These are phyloP conservation scores for Penicillium pancosmium DNA, from an alignment of 495 filamentous ascomycete genomes.

Conservation along the genomic window DNA sequence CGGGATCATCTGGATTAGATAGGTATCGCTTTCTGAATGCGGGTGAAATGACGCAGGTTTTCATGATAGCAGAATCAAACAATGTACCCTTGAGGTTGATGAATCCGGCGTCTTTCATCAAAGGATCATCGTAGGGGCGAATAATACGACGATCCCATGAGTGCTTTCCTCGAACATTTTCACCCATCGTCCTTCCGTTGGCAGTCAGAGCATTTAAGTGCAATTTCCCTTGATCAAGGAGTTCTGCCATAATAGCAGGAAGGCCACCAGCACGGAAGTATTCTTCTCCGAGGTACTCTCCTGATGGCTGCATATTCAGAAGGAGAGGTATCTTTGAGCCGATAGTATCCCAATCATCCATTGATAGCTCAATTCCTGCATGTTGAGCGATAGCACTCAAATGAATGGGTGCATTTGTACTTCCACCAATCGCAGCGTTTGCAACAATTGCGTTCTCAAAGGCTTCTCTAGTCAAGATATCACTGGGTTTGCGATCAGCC, in stretches of 20 bases:
- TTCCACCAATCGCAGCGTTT: conserved; percentile 58
- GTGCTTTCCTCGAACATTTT: conserved; percentile 46
- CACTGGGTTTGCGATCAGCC: conserved; percentile 55
- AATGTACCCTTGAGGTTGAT: conserved; percentile 53
- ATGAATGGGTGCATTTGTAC: conserved; percentile 60
- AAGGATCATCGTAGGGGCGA: conserved; percentile 45
- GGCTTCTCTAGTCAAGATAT: conserved; percentile 57
- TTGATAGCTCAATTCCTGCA: conserved; percentile 50
- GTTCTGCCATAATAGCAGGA: conserved; percentile 55
- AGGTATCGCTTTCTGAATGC: conserved; percentile 50
- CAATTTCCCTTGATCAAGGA: conserved; percentile 50
- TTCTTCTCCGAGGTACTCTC: conserved; percentile 55
- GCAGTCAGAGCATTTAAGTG: conserved; percentile 44
- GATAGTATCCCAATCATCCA: conserved; percentile 57
- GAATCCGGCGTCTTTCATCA: conserved; percentile 54
- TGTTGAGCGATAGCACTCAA: conserved; percentile 58
- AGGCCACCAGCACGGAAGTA: conserved; percentile 58
- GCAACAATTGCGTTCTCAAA: conserved; percentile 59
- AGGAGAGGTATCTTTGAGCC: conserved; percentile 54
- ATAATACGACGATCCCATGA: conserved; percentile 51
- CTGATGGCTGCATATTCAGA: conserved; percentile 58
- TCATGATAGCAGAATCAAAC: conserved; percentile 60
- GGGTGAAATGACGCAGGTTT: conserved; percentile 56
- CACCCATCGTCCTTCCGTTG: conserved; percentile 43
- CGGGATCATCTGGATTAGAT: conserved; percentile 51